Conservation (phyloP, 768 basidiomycete genomes). For the Phlegmacium glaucopus region DNA sequence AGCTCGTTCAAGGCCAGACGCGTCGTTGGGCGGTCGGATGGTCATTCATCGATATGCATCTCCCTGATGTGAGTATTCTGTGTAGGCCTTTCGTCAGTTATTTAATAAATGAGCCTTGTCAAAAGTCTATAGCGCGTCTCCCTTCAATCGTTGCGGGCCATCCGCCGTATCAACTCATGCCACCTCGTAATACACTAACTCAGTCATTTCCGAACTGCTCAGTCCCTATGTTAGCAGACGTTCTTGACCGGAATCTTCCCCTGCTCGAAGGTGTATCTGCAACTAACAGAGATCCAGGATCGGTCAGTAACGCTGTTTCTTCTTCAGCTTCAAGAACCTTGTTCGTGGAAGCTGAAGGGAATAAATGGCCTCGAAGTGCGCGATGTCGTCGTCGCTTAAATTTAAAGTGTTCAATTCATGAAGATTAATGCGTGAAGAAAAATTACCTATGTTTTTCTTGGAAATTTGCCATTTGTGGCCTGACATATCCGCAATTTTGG, state of each 20-base stretch:
- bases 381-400: slow-evolving; percentile 28
- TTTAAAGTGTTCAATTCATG: background rate
- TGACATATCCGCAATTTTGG: no score
- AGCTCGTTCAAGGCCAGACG: slow-evolving; percentile 85
- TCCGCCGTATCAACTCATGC: slow-evolving; percentile 49
- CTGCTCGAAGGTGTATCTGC: background rate
- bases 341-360: slow-evolving; percentile 19
- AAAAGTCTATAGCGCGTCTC: slow-evolving; percentile 33
- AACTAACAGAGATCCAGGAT: background rate
- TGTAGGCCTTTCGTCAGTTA: background rate
- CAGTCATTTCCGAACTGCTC: slow-evolving; percentile 31
- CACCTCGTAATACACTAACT: slow-evolving; percentile 51
- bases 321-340: background rate
- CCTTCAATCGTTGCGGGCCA: slow-evolving; percentile 31
- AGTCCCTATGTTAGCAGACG: background rate
- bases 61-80: slow-evolving; percentile 70
- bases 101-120: background rate
- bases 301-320: background rate
- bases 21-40: slow-evolving; percentile 91
- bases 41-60: slow-evolving; percentile 61
- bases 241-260: background rate
- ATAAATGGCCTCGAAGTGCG: slow-evolving; percentile 64
- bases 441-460: no score
- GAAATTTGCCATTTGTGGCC: slow-evolving; percentile 19
- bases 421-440: background rate